Base-by-base conservation (phyloP, 2,329 filamentous ascomycete genomes). In the Phyllosticta capitalensis region DNA sequence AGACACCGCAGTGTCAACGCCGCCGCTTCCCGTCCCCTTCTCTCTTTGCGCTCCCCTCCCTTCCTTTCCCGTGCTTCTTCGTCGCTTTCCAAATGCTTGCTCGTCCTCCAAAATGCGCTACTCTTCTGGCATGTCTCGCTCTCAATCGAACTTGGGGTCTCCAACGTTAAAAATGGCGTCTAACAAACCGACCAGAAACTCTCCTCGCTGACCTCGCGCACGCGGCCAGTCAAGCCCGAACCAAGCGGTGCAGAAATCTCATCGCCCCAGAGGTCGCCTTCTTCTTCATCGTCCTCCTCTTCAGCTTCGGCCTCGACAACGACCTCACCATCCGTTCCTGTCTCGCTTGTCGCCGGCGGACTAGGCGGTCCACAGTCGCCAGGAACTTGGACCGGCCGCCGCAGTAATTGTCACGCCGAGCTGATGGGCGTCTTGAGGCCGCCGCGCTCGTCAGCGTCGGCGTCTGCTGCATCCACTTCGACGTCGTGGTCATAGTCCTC, bases 341-440 rank as follows among this genome's bases (percentile, higher is more conserved):
- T 45, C 38, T 45, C 38, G 38, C 38, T 45, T 4, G 38, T 45
- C 38, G 38, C 38, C 38, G 38, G 38, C 38, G 38, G 38, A 14
- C 14, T 45, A 6, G 38, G 38, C 38, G 38, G 38, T n/a, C 38
- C 38, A 26, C 24, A 7, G 24, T 26, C 24, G n/a, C n/a, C n/a
- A n/a, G n/a, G 24, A 26, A 26, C 24, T 26, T 45, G 14, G 17
- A n/a, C n/a, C 14, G 17, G 38, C 38, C 38, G 14, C 14, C 33
- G 33, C 12, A 14, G 19, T 26, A 14, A 10, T 33, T 33, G 22
- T 59, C 56, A 59, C 49, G 56, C 56, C 6, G 33, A 26, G 26
- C 56, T 59, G 12, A 59, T 52, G 7, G 56, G 56, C 10, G 56
- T 59, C 22, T 58, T 58, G 33, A 59, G 56, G 24, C 56, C 56